A percentile compares a stretch with the other conserved stretches of the same genome.
Evolutionary conservation across 306 rosid species (phyloP).

Genomic region (Ceratonia siliqua): DNA sequence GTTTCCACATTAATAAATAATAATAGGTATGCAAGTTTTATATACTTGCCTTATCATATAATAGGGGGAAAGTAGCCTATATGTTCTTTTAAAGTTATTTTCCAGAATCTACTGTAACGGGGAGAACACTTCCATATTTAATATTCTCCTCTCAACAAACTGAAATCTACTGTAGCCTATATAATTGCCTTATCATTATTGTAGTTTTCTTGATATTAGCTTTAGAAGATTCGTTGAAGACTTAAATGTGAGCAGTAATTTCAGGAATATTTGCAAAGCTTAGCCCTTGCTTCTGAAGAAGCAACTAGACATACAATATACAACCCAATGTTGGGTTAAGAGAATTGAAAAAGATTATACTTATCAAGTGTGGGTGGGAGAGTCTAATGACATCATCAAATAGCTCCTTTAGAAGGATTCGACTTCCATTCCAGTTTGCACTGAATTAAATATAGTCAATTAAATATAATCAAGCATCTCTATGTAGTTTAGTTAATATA

Average conservation of each 20-base stretch:
- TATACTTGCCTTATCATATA: too few relatives aligned
- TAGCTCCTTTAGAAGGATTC: neutral
- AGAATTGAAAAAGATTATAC: neutral
- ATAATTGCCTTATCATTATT: too few relatives aligned
- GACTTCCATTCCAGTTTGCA: neutral
- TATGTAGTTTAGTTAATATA: neutral
- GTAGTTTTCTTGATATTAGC: neutral
- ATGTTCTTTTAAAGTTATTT: neutral
- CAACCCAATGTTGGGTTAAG: neutral
- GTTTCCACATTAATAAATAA: too few relatives aligned
- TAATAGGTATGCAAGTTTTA: too few relatives aligned
- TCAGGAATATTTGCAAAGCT: neutral
- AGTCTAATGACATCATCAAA: neutral
- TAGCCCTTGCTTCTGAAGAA: neutral
- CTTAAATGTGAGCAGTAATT: neutral
- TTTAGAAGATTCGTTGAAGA: neutral
- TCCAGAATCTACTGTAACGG: too few relatives aligned
- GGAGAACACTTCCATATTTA: neutral
- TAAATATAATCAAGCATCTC: conserved; percentile 18
- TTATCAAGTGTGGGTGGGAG: neutral
- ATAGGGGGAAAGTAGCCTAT: neutral
- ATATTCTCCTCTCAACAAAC: neutral
- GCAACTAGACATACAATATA: neutral
- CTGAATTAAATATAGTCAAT: neutral
- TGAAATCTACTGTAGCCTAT: neutral